These are phyloP conservation scores for Aspergillus sp. DNA, from an alignment of 2,329 filamentous ascomycete genomes.

Conservation along the genomic window DNA sequence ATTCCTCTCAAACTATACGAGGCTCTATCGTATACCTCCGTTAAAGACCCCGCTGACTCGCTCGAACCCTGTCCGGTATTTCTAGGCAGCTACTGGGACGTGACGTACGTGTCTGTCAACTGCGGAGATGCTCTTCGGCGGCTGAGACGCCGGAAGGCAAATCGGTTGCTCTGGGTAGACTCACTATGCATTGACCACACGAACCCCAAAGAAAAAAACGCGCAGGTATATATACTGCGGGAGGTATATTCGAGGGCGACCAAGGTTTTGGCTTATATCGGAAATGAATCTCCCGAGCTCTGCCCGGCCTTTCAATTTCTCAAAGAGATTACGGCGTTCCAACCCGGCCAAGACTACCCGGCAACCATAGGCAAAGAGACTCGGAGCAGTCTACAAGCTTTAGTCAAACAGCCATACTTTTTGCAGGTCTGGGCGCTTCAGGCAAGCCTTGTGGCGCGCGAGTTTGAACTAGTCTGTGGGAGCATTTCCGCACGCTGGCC, in stretches of 20 bases:
- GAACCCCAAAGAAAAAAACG: neutral
- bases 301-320: neutral
- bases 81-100: constrained; percentile 13
- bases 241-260: constrained; percentile 5
- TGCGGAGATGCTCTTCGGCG: constrained; percentile 4
- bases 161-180: constrained; percentile 10
- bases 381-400: neutral
- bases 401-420: constrained; percentile 6
- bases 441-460: neutral
- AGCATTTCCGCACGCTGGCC: constrained; percentile 3
- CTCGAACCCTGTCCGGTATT: neutral
- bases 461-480: constrained; percentile 6
- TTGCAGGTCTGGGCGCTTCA: neutral
- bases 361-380: neutral
- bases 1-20: constrained; percentile 4
- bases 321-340: neutral
- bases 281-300: neutral
- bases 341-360: neutral
- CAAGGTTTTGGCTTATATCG: constrained; percentile 9
- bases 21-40: constrained; percentile 1
- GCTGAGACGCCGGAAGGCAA: neutral
- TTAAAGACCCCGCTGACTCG: neutral
- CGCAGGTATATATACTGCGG: neutral
- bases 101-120: neutral
- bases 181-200: neutral